Evolutionary conservation across 768 basidiomycete species (phyloP).

Genomic region (Hydnum rufescens): DNA sequence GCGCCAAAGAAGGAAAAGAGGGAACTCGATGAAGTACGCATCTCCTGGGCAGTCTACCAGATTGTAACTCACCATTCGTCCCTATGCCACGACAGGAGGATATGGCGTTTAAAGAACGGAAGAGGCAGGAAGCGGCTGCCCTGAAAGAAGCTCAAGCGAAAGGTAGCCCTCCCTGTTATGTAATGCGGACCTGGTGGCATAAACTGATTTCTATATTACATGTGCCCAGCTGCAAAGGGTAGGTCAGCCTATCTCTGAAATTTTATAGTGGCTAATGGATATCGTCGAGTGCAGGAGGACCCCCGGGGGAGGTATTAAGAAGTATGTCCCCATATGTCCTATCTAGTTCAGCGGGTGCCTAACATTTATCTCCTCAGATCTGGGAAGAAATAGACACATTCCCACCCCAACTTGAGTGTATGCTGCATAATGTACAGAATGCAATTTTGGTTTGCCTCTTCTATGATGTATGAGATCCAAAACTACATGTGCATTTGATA

Average conservation of each 20-base stretch:
- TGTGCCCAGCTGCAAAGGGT: constrained; percentile 34
- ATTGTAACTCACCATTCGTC: not conserved
- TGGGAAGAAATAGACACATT: too few species aligned
- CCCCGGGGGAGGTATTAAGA: constrained; percentile 56
- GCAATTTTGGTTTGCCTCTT: too few species aligned
- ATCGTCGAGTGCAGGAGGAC: constrained; percentile 26
- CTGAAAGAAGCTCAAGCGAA: constrained; percentile 53
- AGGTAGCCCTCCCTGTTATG: constrained; percentile 26
- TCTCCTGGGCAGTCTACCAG: not conserved
- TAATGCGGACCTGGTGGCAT: not conserved
- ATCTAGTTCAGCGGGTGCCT: too few species aligned
- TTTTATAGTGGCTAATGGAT: constrained; percentile 26
- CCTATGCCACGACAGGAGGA: constrained; percentile 31
- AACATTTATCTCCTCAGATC: too few species aligned
- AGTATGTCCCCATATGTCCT: constrained; percentile 51
- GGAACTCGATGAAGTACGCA: constrained; percentile 24
- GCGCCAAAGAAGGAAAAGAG: constrained; percentile 68
- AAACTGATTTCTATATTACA: not conserved
- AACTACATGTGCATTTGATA: too few species aligned
- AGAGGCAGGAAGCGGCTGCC: constrained; percentile 56
- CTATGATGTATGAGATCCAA: too few species aligned
- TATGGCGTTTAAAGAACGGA: constrained; percentile 49
- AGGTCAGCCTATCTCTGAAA: constrained; percentile 7
- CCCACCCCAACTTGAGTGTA: too few species aligned
- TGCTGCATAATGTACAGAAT: too few species aligned